Conservation (phyloP, 495 filamentous ascomycete genomes). For the Aspergillus coremiiformis region DNA sequence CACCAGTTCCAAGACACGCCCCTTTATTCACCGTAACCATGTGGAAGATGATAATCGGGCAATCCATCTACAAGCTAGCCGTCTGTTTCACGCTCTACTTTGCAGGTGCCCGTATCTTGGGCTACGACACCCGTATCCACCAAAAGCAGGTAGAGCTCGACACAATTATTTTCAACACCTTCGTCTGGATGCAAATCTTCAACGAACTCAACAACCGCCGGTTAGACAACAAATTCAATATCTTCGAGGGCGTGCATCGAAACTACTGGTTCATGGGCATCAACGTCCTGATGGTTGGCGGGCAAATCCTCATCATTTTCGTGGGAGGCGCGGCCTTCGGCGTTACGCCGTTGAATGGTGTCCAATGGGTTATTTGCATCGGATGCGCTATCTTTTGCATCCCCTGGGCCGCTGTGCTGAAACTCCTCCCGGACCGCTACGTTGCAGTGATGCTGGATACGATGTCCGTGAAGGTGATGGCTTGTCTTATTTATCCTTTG, state of each 20-base stretch:
- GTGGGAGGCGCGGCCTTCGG: constrained; percentile 67
- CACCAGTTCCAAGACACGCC: constrained; percentile 66
- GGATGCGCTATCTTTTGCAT: constrained; percentile 48
- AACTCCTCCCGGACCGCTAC: constrained; percentile 45
- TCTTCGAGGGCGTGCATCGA: constrained; percentile 69
- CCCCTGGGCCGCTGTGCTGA: constrained; percentile 13
- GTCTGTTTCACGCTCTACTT: constrained; percentile 77
- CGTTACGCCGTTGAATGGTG: constrained; percentile 56
- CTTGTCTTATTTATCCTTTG: not conserved
- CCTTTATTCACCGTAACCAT: constrained; percentile 75
- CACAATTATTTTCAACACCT: constrained; percentile 86
- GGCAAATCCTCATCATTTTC: constrained; percentile 74
- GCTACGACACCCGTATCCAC: constrained; percentile 36
- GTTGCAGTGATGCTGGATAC: constrained; percentile 45
- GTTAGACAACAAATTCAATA: constrained; percentile 86
- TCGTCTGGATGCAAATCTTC: constrained; percentile 96
- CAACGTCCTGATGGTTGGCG: constrained; percentile 68
- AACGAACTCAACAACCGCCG: constrained; percentile 92
- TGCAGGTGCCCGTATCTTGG: constrained; percentile 53
- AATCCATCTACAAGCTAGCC: constrained; percentile 72
- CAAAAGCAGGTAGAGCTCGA: constrained; percentile 44
- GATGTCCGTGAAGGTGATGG: constrained; percentile 21
- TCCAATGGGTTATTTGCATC: constrained; percentile 72
- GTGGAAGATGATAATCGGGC: constrained; percentile 97
- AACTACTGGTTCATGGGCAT: constrained; percentile 80